Evolutionary conservation across 1,139 yeast genomes (phyloP), one percentile per base, ranked within the genome.

Genomic region (Nematodospora anomalae): DNA sequence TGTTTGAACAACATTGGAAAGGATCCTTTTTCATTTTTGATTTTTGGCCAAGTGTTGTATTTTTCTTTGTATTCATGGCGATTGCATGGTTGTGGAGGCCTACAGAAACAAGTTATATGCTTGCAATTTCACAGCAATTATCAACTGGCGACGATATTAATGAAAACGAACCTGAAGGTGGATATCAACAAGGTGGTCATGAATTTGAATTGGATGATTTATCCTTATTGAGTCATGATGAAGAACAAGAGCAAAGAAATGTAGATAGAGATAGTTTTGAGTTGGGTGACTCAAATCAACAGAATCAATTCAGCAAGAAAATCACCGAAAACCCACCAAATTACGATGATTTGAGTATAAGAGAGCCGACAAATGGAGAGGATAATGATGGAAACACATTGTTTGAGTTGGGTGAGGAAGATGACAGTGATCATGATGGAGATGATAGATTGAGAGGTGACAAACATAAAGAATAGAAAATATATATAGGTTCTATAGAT

Each of bases 61-160:
- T 88, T 64, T 88, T 85, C 56, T 62, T 82, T 32, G 90, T 90
- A 32, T 90, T 92, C 59, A 76, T 85, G 55, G 79, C 90, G 6
- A 73, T 94, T 49, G 87, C 96, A 9, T 81, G 89, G 71, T 77
- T 92, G 47, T 94, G 98, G 98, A 80, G 98, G 62, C 98, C 98
- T 33, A 90, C 97, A 0, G 95, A 86, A 52, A 88, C 96, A 28
- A 89, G 96, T 46, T 84, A 90, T 53, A 82, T 95, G 78, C 77
- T 92, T 57, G 98, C 97, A 13, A 90, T 90, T 50, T 88, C 97
- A 3, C 89, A 88, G 41, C 97, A 94, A 64, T 69, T 92, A 39
- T 86, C 97, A 18, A 87, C 90, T 26, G 89, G 82, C 43, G 75
- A 65, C 26, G 57, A 48, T 11, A 86, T 80, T 32, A 86, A 79